A percentile compares a stretch with the other conserved stretches of the same genome.
Evolutionary conservation across 371 early-diverging fungal genomes (phyloP).

Genomic region (Mucor racemosus): DNA sequence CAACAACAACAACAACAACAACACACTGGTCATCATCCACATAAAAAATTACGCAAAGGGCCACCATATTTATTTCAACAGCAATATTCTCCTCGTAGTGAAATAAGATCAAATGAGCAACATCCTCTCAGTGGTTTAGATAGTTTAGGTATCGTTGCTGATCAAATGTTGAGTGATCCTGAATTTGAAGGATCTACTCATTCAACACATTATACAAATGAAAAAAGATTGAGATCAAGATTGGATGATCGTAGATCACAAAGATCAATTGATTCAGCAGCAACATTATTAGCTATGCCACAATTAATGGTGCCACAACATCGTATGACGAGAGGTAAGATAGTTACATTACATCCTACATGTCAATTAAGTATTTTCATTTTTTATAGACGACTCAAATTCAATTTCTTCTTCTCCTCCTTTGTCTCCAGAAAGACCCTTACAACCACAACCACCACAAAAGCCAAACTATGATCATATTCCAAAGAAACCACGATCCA

Average conservation of each 20-base stretch:
- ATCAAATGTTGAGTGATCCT: slow-evolving; percentile 43
- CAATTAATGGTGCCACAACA: slow-evolving; percentile 24
- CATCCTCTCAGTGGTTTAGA: slow-evolving; percentile 34
- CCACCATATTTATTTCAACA: slow-evolving; percentile 56
- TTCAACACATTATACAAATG: background rate
- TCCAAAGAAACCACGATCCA: slow-evolving; percentile 46
- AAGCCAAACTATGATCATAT: slow-evolving; percentile 3
- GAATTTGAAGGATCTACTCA: slow-evolving; percentile 22
- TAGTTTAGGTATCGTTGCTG: slow-evolving; percentile 41
- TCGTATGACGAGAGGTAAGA: slow-evolving; percentile 6
- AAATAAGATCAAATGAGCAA: slow-evolving; percentile 26
- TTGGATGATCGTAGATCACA: slow-evolving; percentile 42
- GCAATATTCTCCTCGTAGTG: slow-evolving; percentile 49
- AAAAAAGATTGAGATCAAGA: slow-evolving; percentile 21
- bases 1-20: slow-evolving; percentile 19
- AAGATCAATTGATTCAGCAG: slow-evolving; percentile 57
- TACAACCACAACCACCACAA: slow-evolving; percentile 14
- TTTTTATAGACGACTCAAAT: background rate
- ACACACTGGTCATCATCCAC: background rate
- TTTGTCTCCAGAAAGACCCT: background rate
- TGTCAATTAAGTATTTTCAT: no score
- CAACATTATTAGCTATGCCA: slow-evolving; percentile 48
- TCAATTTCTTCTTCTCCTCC: background rate
- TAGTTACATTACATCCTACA: background rate
- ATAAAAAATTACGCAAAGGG: slow-evolving; percentile 25